These are phyloP conservation scores for Wallacemonas sp. DNA, from an alignment of 208 protist genomes.

Conservation along the genomic window DNA sequence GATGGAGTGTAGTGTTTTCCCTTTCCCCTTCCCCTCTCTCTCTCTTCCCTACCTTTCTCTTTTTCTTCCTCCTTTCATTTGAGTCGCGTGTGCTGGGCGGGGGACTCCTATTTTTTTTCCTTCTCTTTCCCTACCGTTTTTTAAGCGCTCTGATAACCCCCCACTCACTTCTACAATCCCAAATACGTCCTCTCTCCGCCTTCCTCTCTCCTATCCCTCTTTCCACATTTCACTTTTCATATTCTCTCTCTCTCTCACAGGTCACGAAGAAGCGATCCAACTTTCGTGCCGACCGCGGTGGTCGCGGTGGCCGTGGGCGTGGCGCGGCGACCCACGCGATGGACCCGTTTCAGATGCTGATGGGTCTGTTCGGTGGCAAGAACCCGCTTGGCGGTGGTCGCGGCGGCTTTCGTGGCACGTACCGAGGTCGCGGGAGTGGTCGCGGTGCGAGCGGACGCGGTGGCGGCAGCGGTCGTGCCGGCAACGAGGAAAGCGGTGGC, in stretches of 20 bases:
- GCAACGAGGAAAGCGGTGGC: conserved; percentile 16
- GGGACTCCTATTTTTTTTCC: conserved; percentile 15
- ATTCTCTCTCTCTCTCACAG: conserved; percentile 23
- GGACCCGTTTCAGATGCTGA: conserved; percentile 68
- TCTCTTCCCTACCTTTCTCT: conserved; percentile 14
- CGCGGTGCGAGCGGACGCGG: conserved; percentile 19
- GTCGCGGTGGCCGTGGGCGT: conserved; percentile 33
- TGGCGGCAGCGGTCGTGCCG: conserved; percentile 21
- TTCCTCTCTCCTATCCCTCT: conserved; percentile 9
- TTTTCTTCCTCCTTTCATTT: conserved; percentile 4
- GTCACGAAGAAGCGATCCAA: conserved; percentile 79
- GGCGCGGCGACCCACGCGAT: conserved; percentile 9
- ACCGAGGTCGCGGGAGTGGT: conserved; percentile 21
- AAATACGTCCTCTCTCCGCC: conserved; percentile 15
- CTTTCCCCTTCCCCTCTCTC: background rate
- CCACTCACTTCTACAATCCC: background rate
- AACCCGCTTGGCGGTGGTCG: conserved; percentile 29
- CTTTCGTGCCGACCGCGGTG: conserved; percentile 54
- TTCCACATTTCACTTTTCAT: conserved; percentile 2
- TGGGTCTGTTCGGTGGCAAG: conserved; percentile 74
- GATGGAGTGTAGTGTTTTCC: too few relatives aligned
- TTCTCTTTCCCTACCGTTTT: background rate
- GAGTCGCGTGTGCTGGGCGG: background rate
- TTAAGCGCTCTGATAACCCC: conserved; percentile 4
- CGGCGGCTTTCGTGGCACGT: conserved; percentile 6